Conservation (phyloP, 75 land plant species). For the Cunninghamia lanceolata region DNA sequence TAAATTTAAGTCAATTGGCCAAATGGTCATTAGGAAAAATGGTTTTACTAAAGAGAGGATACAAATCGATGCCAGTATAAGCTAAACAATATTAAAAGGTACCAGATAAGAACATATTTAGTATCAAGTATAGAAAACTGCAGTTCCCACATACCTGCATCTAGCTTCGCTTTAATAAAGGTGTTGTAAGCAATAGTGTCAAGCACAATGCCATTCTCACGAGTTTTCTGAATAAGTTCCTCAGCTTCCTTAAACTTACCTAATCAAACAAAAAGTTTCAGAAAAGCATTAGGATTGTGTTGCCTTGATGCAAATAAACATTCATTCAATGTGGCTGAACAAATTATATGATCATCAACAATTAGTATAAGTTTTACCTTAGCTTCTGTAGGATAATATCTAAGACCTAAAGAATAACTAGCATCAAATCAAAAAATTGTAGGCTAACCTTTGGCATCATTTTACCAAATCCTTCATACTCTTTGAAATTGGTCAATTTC, state of each 20-base stretch:
- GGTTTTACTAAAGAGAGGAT: neutral
- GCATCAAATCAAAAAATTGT: neutral
- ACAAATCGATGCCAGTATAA: neutral
- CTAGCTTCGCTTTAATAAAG: slow-evolving; percentile 78
- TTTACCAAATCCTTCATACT: no score
- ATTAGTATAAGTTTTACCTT: neutral
- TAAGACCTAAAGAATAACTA: neutral
- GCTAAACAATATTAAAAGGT: neutral
- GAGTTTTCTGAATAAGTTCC: slow-evolving; percentile 39
- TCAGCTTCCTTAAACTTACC: slow-evolving; percentile 66
- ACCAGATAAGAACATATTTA: neutral
- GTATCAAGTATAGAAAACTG: neutral
- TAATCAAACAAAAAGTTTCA: slow-evolving; percentile 15
- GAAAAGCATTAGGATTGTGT: neutral
- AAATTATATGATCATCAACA: neutral
- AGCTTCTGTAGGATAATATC: neutral
- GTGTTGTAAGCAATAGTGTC: slow-evolving; percentile 90
- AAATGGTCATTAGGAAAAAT: neutral
- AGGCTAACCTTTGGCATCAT: neutral
- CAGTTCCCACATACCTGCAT: slow-evolving; percentile 48
- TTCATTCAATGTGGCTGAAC: neutral
- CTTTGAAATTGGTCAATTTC: no score
- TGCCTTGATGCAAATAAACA: neutral
- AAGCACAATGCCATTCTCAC: slow-evolving; percentile 36
- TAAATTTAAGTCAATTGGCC: neutral